Percentiles rank a stretch among this genome's conserved stretches.
Evolutionary conservation across 2,329 filamentous ascomycete genomes (phyloP).

Genomic region (Penicillium sp.): DNA sequence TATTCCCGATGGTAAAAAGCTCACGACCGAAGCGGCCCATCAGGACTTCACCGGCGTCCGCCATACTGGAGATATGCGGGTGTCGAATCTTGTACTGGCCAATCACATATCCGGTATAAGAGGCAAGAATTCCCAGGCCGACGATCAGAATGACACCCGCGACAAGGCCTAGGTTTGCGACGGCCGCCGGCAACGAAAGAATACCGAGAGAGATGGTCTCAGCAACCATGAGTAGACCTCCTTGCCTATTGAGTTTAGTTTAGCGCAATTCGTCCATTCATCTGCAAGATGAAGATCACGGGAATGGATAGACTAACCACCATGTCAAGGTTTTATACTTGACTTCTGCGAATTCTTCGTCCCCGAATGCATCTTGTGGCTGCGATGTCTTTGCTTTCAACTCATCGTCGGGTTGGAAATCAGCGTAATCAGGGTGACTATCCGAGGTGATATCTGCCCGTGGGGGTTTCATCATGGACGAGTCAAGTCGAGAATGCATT

Average conservation of each 20-base stretch:
- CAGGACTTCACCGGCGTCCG: conserved; percentile 58
- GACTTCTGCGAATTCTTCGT: no score
- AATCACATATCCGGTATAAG: conserved; percentile 53
- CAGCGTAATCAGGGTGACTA: no score
- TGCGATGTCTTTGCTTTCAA: no score
- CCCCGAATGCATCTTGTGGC: no score
- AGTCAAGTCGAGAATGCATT: no score
- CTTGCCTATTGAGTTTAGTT: conserved; percentile 33
- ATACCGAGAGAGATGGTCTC: conserved; percentile 53
- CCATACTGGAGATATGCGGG: conserved; percentile 56
- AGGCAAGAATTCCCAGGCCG: conserved; percentile 48
- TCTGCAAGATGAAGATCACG: no score
- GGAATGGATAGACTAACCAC: conserved; percentile 26
- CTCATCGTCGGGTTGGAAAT: no score
- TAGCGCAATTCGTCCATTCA: no score
- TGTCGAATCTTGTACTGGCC: conserved; percentile 50
- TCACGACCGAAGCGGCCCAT: conserved; percentile 49
- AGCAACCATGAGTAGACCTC: conserved; percentile 49
- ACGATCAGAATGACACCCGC: conserved; percentile 47
- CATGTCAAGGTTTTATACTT: conserved; percentile 25
- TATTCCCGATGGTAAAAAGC: conserved; percentile 54
- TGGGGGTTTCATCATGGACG: no score
- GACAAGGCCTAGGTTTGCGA: conserved; percentile 49
- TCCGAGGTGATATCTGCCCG: no score
- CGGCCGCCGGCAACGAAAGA: conserved; percentile 48